phyloP scores from a whole-genome alignment of 2,329 filamentous ascomycete species.

The Fusarium sp. region DNA sequence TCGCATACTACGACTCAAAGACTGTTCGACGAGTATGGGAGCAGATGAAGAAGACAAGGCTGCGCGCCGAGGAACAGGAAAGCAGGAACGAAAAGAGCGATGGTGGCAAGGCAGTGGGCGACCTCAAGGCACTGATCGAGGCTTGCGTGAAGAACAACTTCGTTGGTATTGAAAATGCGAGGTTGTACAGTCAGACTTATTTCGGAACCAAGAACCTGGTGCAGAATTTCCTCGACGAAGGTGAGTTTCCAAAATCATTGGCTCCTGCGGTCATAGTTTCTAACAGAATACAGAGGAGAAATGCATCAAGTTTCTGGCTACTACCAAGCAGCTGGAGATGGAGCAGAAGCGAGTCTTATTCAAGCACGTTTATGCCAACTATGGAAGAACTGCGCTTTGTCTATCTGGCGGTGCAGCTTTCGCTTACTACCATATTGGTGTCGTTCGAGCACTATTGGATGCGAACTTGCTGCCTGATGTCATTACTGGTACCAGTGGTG shows the following conservation, averaged over 20 bases:
- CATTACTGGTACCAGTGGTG: constrained; percentile 95
- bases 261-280: not conserved
- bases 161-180: constrained; percentile 90
- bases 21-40: constrained; percentile 82
- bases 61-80: constrained; percentile 66
- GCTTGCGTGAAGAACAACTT: constrained; percentile 98
- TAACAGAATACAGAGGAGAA: constrained; percentile 65
- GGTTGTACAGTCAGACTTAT: constrained; percentile 97
- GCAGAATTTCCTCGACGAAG: constrained; percentile 89
- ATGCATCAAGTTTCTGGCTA: constrained; percentile 73
- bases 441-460: constrained; percentile 89
- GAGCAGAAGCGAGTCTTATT: constrained; percentile 85
- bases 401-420: constrained; percentile 94
- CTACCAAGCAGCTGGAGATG: constrained; percentile 72
- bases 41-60: constrained; percentile 75
- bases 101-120: constrained; percentile 70
- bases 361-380: constrained; percentile 90
- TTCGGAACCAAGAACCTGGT: constrained; percentile 96
- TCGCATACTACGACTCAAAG: constrained; percentile 87
- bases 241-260: constrained; percentile 53
- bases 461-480: constrained; percentile 88
- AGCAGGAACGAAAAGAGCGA: constrained; percentile 52
- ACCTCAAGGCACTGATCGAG: constrained; percentile 81
- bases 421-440: constrained; percentile 96
- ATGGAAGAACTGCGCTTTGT: constrained; percentile 90